Base-by-base conservation (phyloP, 768 basidiomycete species). In the Rhodotorula graminis region DNA sequence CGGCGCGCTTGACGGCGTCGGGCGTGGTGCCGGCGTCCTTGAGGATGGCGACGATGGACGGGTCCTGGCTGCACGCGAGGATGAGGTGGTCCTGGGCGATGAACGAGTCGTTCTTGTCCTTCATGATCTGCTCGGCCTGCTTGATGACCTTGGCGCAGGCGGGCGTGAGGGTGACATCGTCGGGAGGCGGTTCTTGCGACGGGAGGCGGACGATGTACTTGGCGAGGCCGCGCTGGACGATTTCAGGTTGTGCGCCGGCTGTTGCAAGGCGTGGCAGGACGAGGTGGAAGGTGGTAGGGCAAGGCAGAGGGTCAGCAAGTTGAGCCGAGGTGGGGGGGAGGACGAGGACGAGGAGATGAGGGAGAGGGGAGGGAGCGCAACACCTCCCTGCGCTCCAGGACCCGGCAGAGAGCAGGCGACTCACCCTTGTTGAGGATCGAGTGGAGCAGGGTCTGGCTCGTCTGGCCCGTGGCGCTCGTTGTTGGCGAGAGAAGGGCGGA, bases 51-150 rank as follows among this genome's bases (percentile, higher is more conserved):
- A 85, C 81, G 69, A 98, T 86, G 5, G 86, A 85, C 1, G 86
- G 66, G 69, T 93, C 91, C 74, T 91, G 88, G 76, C 92, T 78
- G 62, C 97, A 86, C 0, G 91, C 92, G 37, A 93, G 87, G 40
- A 97, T 84, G 61, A 98, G 82, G 79, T 96, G 93, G 73, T 97
- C 93, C 80, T 94, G 90, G 0, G 93, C 93, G 70, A 98, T 89
- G 81, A 91, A 96, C 3, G 89, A 89, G 80, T 94, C 93, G 79
- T 90, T 89, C 77, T 83, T 80, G 21, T 89, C 83, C 71, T 91
- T 92, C 79, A 90, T 89, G 37, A 90, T 82, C 21, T 83, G 85
- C 72, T 90, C 88, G 0, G 92, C 92, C 72, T 90, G 89, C 19
- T 87, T 86, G 46, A 95, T 81, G 56, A 92, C 85, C 78, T 88